Base-by-base conservation (phyloP, 805 yeast genomes). In the Babjeviella inositovora region DNA sequence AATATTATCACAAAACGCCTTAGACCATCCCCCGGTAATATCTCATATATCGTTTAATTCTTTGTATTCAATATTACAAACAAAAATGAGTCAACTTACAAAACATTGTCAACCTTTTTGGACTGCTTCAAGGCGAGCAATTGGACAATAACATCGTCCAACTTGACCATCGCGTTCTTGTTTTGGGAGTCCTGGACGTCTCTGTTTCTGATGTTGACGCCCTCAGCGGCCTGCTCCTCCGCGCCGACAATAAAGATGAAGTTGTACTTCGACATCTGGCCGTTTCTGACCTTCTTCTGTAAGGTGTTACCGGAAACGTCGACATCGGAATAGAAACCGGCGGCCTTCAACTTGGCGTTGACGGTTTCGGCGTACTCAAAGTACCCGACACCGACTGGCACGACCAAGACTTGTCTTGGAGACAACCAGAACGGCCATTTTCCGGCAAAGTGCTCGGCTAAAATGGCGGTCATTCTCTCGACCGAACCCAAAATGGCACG, bases 351-450 rank as follows among this genome's bases (percentile, higher is more conserved):
- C 34, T 51, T 50, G 42, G 76, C 68, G 41, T 73, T 71, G 34
- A 90, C 77, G 38, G 69, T 58, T 50, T 75, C 72, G 20, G 97
- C 99, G 45, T 90, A 90, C 34, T 74, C 93, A 43, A 62, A 71
- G 62, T 75, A 87, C 52, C 80, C 82, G 33, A 79, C 92, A 44
- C 95, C 96, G 39, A 90, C 96, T 38, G 98, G 98, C 15, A 90
- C 90, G 41, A 90, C 92, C 39, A 87, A 62, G 28, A 87, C 68
- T 59, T 90, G 99, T 61, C 98, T 77, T 43, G 99, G 99, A n/a
- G 97, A 85, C 47, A 90, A 65, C 98, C 98, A 90, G 67, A 90
- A 81, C 44, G 99, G 99, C 99, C 99, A 90, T 51, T 84, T 90
- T 43, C 99, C 99, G 46, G 85, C 94, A 57, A 64, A 90, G 60